phyloP scores from a whole-genome alignment of 257 asterid genomes.

The Solanum ossicruentum region DNA sequence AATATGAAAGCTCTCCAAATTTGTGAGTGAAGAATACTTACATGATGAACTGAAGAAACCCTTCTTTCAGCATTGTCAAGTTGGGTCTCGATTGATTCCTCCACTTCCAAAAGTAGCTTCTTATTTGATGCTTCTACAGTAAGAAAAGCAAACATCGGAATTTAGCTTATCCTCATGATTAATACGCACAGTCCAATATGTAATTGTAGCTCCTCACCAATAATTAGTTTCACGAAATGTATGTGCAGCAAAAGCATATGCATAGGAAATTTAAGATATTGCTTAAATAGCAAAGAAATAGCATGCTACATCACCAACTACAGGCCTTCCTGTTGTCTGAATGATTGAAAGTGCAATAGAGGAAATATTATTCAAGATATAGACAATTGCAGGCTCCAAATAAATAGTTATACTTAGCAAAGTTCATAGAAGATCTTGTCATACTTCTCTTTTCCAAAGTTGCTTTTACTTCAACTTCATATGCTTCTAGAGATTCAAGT shows the following conservation, averaged over 20 bases:
- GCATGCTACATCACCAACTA: neutral
- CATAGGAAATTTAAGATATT: neutral
- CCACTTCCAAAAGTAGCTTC: constrained; percentile 45
- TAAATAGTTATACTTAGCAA: neutral
- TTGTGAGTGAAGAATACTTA: constrained; percentile 24
- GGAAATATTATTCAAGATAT: neutral
- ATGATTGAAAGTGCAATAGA: neutral
- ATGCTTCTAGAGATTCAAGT: constrained; percentile 65
- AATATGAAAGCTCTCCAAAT: neutral
- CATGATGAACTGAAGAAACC: constrained; percentile 52
- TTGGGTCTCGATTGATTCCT: constrained; percentile 53
- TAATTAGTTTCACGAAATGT: neutral
- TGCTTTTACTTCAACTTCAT: constrained; percentile 53
- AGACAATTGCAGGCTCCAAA: neutral
- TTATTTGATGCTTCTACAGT: constrained; percentile 45
- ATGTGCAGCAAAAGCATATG: neutral
- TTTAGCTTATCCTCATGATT: neutral
- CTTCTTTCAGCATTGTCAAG: constrained; percentile 61
- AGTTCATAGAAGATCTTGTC: constrained; percentile 2
- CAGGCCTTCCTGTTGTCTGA: neutral
- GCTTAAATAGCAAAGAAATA: neutral
- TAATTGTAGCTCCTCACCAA: neutral
- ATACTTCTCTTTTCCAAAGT: constrained; percentile 62
- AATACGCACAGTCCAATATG: neutral
- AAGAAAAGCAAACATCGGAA: neutral